Evolutionary conservation across 1,139 yeast genomes (phyloP).

Genomic region (Diutina sp.): DNA sequence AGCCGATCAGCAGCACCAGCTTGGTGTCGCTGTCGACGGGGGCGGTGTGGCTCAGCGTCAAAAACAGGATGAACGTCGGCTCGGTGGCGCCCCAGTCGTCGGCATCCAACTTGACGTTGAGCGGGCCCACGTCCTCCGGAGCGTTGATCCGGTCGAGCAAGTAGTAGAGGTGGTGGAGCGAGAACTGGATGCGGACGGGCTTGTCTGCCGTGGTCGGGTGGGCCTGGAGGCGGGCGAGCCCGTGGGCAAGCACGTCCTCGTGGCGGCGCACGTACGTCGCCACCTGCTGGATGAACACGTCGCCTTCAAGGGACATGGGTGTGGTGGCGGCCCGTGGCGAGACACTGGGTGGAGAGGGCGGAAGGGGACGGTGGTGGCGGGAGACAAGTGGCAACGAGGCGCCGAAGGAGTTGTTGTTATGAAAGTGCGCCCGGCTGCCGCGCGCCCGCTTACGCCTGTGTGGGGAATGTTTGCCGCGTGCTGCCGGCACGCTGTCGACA

Average conservation of each 20-base stretch:
- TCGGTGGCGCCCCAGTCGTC: constrained; percentile 25
- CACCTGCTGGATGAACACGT: constrained; percentile 27
- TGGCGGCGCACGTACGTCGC: constrained; percentile 28
- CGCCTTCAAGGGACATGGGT: constrained; percentile 23
- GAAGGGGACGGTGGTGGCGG: not conserved
- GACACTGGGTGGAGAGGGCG: not conserved
- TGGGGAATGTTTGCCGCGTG: not conserved
- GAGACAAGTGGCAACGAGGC: not conserved
- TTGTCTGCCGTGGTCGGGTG: constrained; percentile 19
- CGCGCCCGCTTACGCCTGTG: not conserved
- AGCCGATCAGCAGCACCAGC: constrained; percentile 49
- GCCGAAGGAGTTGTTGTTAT: not conserved
- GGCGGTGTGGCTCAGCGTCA: constrained; percentile 34
- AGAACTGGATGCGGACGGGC: constrained; percentile 43
- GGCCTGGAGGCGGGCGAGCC: constrained; percentile 28
- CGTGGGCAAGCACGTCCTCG: constrained; percentile 34
- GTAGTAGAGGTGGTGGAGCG: constrained; percentile 53
- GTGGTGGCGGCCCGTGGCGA: not conserved
- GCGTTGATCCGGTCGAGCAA: constrained; percentile 45
- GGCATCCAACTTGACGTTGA: constrained; percentile 44
- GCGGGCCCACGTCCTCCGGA: constrained; percentile 48
- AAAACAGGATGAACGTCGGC: constrained; percentile 40
- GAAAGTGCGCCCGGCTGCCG: not conserved
- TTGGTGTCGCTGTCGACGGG: constrained; percentile 33
- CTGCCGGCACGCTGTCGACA: too few species aligned